Evolutionary conservation across 169 alveolate species (phyloP).

Genomic region (Plasmodium ovale): DNA sequence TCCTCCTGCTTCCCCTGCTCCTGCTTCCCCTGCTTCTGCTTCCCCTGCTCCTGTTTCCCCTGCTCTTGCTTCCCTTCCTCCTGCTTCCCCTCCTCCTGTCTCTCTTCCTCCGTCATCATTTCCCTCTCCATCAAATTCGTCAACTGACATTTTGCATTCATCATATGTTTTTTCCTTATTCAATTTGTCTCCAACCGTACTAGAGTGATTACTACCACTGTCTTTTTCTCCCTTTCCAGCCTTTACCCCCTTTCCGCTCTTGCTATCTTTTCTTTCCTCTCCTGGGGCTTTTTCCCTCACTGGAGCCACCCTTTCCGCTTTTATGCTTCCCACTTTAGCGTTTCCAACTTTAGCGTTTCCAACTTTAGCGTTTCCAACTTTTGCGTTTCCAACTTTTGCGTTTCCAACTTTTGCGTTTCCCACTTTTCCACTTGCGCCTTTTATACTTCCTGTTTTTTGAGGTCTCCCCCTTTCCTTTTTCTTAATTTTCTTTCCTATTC

Average conservation of each 20-base stretch:
- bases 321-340: not conserved
- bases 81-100: not conserved
- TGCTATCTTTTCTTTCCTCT: too few species aligned
- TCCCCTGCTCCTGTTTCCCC: not conserved
- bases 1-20: too few species aligned
- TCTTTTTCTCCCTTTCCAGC: too few species aligned
- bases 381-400: not conserved
- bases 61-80: not conserved
- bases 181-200: too few species aligned
- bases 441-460: not conserved
- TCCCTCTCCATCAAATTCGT: not conserved
- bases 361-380: not conserved
- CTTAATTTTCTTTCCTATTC: not conserved
- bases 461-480: not conserved
- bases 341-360: not conserved
- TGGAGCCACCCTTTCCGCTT: not conserved
- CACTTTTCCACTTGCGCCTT: not conserved
- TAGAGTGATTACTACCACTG: too few species aligned
- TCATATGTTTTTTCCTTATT: constrained; percentile 13
- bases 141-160: not conserved
- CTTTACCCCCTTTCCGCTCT: too few species aligned
- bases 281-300: too few species aligned
- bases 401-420: not conserved
- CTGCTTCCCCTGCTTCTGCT: too few species aligned
- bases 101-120: not conserved